phyloP scores from a whole-genome alignment of 1,284 basidiomycete genomes.

The Moesziomyces aphidis region DNA sequence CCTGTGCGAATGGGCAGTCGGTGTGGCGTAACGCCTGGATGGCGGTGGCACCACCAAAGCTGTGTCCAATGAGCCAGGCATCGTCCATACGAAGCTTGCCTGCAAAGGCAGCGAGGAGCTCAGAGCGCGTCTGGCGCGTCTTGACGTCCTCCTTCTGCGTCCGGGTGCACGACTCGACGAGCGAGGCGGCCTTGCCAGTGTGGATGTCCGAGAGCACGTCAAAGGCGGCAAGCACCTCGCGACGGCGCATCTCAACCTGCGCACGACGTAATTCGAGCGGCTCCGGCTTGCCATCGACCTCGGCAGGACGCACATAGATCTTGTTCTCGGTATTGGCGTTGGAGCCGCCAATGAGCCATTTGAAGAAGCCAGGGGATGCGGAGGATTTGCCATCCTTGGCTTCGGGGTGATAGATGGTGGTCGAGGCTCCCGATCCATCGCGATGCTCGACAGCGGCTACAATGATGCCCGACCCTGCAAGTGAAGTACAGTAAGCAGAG shows the following conservation, averaged over 20 bases:
- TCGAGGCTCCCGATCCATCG: slow-evolving; percentile 53
- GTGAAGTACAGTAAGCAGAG: slow-evolving; percentile 47
- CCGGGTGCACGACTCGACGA: slow-evolving; percentile 28
- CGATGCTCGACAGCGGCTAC: slow-evolving; percentile 62
- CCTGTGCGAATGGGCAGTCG: slow-evolving; percentile 38
- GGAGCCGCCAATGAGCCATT: slow-evolving; percentile 29
- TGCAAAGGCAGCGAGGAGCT: slow-evolving; percentile 26
- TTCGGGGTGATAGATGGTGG: slow-evolving; percentile 33
- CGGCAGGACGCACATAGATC: slow-evolving; percentile 48
- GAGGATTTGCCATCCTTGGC: slow-evolving; percentile 3
- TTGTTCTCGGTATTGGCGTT: slow-evolving; percentile 26
- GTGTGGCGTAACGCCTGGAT: slow-evolving; percentile 36
- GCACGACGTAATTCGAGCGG: slow-evolving; percentile 34
- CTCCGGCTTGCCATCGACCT: slow-evolving; percentile 40
- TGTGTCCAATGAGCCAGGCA: slow-evolving; percentile 54
- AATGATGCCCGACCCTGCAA: slow-evolving; percentile 55
- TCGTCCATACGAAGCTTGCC: slow-evolving; percentile 39
- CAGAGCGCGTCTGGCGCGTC: slow-evolving; percentile 9
- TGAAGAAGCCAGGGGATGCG: slow-evolving; percentile 8
- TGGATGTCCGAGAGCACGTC: slow-evolving; percentile 36
- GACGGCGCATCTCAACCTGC: slow-evolving; percentile 51
- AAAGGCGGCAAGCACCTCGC: slow-evolving; percentile 51
- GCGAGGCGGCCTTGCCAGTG: slow-evolving; percentile 25
- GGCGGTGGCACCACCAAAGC: slow-evolving; percentile 54
- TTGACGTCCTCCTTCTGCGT: slow-evolving; percentile 21